Base-by-base conservation (phyloP, 768 basidiomycete species). In the Tulasnella sp. region DNA sequence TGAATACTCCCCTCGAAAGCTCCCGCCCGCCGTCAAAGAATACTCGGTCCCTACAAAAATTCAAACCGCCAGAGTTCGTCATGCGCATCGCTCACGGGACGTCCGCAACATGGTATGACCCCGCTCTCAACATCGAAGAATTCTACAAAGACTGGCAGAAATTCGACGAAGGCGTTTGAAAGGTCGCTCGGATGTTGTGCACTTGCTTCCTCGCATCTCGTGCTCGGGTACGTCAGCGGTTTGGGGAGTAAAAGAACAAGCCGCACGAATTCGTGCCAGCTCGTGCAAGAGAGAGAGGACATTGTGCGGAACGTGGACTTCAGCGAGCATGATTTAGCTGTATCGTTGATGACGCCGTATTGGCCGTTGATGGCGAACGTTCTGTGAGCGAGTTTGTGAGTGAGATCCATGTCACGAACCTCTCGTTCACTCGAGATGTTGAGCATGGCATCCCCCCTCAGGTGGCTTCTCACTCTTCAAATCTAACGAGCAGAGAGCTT, bases 351-450 rank as follows among this genome's bases (percentile, higher is more conserved):
- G n/a, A 34, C n/a, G 37, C 22, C 11, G 40, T 76, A 34, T n/a
- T 80, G 79, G 79, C 72, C 74, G 18, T 24, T 76, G 34, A 80
- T 80, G 79, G 72, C 74, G 11, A 80, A 80, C 44, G 37, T 76
- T 44, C 79, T 75, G 5, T 80, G 72, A 48, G 64, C 37, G 40
- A 46, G 37, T 20, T 34, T 72, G 78, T 79, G 40, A 75, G 78
- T 77, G 24, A 8, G 22, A 8, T 5, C 58, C 28, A 1, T 22
- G 22, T 22, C 2, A n/a, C 6, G 31, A 46, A 46, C 42, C 42
- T 42, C n/a, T 42, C 42, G 42, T 42, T 46, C 4, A 16, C 4
- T 46, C n/a, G 44, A 46, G 44, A 46, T 46, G 44, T 14, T 46
- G 44, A 46, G 44, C 14, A 14, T 14, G 44, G 44, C 9, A 46